Evolutionary conservation across 139 green algal species (phyloP).

Genomic region (Penium margaritaceum): DNA sequence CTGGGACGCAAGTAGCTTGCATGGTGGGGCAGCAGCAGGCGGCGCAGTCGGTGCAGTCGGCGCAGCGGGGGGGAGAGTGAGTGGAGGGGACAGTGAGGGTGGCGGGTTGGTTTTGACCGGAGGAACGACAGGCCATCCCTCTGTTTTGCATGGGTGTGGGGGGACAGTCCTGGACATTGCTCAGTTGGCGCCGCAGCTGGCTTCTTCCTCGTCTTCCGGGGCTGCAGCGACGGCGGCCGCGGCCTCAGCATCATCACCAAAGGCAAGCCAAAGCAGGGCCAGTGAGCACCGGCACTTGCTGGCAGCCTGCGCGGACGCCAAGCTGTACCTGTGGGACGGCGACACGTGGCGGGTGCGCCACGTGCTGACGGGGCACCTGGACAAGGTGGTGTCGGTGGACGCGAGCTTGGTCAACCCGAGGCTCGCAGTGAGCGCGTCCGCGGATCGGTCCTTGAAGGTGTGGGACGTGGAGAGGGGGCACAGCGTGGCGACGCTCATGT

Average conservation of each 20-base stretch:
- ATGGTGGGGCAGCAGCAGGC: too few species aligned
- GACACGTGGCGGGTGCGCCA: conserved; percentile 24
- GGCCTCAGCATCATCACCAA: too few species aligned
- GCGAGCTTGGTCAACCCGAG: not conserved
- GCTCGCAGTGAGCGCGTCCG: conserved; percentile 23
- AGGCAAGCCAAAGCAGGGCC: too few species aligned
- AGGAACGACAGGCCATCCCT: not conserved
- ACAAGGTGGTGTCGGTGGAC: conserved; percentile 31
- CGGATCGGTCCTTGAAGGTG: conserved; percentile 43
- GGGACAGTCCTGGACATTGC: conserved; percentile 25
- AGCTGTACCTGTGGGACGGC: conserved; percentile 42
- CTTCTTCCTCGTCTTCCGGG: too few species aligned
- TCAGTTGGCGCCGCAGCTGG: not conserved
- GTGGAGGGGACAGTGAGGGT: too few species aligned
- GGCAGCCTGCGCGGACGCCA: conserved; percentile 21
- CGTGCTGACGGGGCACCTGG: conserved; percentile 37
- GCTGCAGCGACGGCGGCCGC: too few species aligned
- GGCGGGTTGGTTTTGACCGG: too few species aligned
- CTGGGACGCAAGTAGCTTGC: conserved; percentile 20
- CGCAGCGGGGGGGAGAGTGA: too few species aligned
- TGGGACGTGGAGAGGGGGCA: conserved; percentile 43
- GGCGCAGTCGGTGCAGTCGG: too few species aligned
- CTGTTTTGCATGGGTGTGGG: conserved; percentile 15
- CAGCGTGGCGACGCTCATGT: conserved; percentile 43
- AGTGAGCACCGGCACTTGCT: conserved; percentile 12